Conservation (phyloP, 2,329 filamentous ascomycete species). For the Raffaelea ambrosiae region DNA sequence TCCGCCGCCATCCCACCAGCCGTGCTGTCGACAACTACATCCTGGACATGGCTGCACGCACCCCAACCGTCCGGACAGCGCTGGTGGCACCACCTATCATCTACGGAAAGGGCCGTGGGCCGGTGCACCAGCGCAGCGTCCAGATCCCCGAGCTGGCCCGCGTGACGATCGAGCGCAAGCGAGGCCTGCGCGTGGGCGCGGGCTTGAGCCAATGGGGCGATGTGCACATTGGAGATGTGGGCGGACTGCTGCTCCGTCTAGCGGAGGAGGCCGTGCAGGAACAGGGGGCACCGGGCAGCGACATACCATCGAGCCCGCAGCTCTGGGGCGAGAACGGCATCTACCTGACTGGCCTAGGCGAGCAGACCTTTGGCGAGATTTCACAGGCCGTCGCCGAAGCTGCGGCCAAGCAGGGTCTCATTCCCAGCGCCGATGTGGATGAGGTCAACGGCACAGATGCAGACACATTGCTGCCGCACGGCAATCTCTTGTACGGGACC, state of each 20-base stretch:
- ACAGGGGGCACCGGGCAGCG: too few species aligned
- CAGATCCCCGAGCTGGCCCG: background rate
- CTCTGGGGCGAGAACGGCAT: background rate
- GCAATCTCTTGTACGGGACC: background rate
- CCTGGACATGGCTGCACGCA: background rate
- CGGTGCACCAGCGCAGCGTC: background rate
- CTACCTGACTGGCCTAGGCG: background rate
- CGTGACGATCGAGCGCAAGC: background rate
- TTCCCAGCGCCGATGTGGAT: background rate
- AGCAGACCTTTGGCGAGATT: background rate
- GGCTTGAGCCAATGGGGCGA: constrained; percentile 1
- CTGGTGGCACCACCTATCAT: background rate
- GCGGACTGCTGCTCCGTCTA: background rate
- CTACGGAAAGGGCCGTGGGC: constrained; percentile 1
- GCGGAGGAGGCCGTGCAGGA: background rate
- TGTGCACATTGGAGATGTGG: background rate
- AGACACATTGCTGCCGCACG: background rate
- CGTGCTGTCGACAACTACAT: constrained; percentile 3
- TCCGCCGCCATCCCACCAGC: background rate
- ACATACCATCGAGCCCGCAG: background rate
- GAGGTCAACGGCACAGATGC: background rate
- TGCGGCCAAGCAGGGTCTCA: background rate
- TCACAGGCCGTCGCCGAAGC: background rate
- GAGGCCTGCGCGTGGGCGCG: background rate
- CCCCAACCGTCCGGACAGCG: background rate